These are phyloP conservation scores for Isabelozyma rhagii DNA, from an alignment of 805 yeast species.

Conservation along the genomic window DNA sequence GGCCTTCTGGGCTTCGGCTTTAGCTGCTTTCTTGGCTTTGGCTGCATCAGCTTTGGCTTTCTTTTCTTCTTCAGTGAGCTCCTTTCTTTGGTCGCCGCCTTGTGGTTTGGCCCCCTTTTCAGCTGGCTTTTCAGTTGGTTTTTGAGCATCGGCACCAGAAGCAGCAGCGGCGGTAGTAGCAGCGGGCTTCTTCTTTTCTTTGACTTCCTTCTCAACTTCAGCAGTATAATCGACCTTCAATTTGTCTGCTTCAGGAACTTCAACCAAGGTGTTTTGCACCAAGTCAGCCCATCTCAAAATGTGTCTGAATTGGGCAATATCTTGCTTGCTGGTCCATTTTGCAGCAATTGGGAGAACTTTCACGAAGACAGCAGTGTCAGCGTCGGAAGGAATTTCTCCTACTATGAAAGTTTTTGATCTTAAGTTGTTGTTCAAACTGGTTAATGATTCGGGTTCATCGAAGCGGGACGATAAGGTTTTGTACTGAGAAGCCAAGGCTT, in stretches of 20 bases:
- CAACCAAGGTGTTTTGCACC: slow-evolving; percentile 64
- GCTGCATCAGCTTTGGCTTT: slow-evolving; percentile 52
- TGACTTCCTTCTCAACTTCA: slow-evolving; percentile 71
- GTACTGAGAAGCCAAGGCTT: slow-evolving; percentile 79
- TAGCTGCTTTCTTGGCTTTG: slow-evolving; percentile 62
- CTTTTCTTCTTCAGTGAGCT: slow-evolving; percentile 40
- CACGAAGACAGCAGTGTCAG: slow-evolving; percentile 72
- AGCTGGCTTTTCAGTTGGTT: slow-evolving; percentile 6
- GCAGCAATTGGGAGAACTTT: slow-evolving; percentile 59
- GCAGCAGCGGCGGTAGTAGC: slow-evolving; percentile 40
- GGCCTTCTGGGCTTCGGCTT: slow-evolving; percentile 44
- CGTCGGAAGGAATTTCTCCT: slow-evolving; percentile 62
- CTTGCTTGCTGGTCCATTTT: slow-evolving; percentile 51
- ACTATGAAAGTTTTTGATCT: slow-evolving; percentile 68
- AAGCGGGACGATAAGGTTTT: slow-evolving; percentile 64
- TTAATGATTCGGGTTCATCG: slow-evolving; percentile 40
- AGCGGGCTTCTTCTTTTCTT: slow-evolving; percentile 54
- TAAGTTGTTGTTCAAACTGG: slow-evolving; percentile 62
- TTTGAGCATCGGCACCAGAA: slow-evolving; percentile 7
- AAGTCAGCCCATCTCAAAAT: slow-evolving; percentile 90
- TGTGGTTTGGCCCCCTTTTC: slow-evolving; percentile 5
- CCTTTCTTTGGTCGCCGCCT: slow-evolving; percentile 14
- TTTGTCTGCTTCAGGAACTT: slow-evolving; percentile 51
- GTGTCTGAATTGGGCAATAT: slow-evolving; percentile 70
- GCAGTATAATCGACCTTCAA: slow-evolving; percentile 56